Evolutionary conservation across 2,329 filamentous ascomycete species (phyloP).

Genomic region (Apiospora phragmitis): DNA sequence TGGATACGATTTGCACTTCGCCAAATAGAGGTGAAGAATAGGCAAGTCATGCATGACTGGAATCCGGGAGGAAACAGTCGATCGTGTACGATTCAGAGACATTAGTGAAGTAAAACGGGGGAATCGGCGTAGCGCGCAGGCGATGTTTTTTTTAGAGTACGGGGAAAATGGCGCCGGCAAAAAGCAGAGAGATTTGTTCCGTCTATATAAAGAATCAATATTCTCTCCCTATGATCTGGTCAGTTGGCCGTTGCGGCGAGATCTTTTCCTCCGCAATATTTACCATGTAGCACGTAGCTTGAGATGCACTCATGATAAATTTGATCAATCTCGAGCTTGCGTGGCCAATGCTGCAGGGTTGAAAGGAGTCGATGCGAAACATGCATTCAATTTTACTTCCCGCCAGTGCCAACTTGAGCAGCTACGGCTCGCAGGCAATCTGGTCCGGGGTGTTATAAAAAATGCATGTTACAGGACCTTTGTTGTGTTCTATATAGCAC

Average conservation of each 20-base stretch:
- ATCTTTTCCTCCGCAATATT: not conserved
- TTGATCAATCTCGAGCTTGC: not conserved
- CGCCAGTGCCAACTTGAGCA: not conserved
- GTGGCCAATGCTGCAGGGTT: not conserved
- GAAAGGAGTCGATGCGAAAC: not conserved
- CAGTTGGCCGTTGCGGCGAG: not conserved
- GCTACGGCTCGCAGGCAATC: not conserved
- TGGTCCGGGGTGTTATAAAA: not conserved
- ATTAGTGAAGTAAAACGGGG: not conserved
- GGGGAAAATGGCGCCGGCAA: not conserved
- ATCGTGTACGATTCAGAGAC: conserved; percentile 7
- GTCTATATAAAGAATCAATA: not conserved
- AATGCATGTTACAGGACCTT: not conserved
- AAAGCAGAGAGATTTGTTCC: not conserved
- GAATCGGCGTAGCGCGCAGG: not conserved
- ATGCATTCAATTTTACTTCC: not conserved
- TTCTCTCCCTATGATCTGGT: not conserved
- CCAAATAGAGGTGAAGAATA: conserved; percentile 68
- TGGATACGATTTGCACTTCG: conserved; percentile 96
- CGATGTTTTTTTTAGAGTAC: not conserved
- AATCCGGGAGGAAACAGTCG: not conserved
- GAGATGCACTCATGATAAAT: not conserved
- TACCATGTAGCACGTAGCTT: not conserved
- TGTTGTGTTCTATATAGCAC: not conserved
- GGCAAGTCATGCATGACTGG: not conserved